phyloP scores from a whole-genome alignment of 192 early-diverging fungal species.

The Umbelopsis sp. region DNA sequence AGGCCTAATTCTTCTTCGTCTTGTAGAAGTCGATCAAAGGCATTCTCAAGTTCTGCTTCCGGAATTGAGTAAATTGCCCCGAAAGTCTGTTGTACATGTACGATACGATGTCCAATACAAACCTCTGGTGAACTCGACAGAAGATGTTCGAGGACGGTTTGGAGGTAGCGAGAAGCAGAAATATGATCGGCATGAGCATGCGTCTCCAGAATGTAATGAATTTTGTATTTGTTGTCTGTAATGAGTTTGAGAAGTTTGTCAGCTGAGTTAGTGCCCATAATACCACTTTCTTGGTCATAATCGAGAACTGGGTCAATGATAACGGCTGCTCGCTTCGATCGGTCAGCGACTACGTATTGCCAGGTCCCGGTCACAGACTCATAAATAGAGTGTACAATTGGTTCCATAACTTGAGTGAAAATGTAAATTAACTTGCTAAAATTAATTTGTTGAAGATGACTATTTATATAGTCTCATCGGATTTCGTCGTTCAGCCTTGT shows the following conservation, averaged over 20 bases:
- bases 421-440: not conserved
- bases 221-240: not conserved
- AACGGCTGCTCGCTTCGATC: not conserved
- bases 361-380: not conserved
- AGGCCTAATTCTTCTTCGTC: not conserved
- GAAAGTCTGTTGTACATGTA: not conserved
- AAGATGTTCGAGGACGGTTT: not conserved
- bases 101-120: not conserved
- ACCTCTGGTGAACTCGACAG: not conserved
- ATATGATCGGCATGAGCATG: not conserved
- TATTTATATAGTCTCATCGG: no score
- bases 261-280: not conserved
- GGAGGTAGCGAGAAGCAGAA: constrained; percentile 1
- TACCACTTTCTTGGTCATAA: not conserved
- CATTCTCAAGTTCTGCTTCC: not conserved
- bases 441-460: no score
- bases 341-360: not conserved
- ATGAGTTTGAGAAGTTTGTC: not conserved
- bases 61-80: not conserved
- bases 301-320: not conserved
- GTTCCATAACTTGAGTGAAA: not conserved
- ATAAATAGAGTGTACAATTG: not conserved
- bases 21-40: not conserved
- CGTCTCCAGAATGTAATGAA: not conserved
- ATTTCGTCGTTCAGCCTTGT: no score